Evolutionary conservation across 2,329 filamentous ascomycete genomes (phyloP).

Genomic region (Volutella citrinella): DNA sequence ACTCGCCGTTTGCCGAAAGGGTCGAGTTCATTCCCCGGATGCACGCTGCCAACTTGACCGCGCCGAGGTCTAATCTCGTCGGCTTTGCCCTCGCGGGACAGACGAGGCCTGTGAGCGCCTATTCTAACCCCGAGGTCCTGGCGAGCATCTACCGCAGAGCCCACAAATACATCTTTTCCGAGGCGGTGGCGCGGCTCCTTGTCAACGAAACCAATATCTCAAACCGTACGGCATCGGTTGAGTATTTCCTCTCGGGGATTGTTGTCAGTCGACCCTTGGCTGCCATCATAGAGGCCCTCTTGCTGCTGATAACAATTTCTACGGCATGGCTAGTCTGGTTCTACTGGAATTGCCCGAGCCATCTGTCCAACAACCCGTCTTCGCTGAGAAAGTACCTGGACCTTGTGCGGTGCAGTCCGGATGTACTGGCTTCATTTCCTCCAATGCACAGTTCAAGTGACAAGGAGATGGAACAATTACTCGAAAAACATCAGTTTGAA

Average conservation of each 20-base stretch:
- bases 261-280: slow-evolving; percentile 1
- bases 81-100: no score
- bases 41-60: no score
- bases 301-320: not conserved
- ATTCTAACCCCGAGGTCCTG: no score
- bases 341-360: not conserved
- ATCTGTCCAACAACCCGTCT: not conserved
- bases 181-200: not conserved
- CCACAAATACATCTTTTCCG: no score
- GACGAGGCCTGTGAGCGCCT: no score
- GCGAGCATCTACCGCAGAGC: no score
- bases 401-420: not conserved
- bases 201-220: not conserved
- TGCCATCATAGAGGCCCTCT: not conserved
- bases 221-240: not conserved
- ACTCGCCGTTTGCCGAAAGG: no score
- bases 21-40: no score
- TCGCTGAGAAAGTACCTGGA: not conserved
- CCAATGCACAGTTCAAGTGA: slow-evolving; percentile 1
- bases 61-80: no score
- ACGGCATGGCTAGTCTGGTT: not conserved
- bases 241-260: not conserved
- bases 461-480: not conserved
- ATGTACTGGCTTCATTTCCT: not conserved
- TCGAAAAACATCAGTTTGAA: no score